These are phyloP conservation scores for Poa pratensis DNA, from an alignment of 176 grass and related monocot genomes.

Conservation along the genomic window DNA sequence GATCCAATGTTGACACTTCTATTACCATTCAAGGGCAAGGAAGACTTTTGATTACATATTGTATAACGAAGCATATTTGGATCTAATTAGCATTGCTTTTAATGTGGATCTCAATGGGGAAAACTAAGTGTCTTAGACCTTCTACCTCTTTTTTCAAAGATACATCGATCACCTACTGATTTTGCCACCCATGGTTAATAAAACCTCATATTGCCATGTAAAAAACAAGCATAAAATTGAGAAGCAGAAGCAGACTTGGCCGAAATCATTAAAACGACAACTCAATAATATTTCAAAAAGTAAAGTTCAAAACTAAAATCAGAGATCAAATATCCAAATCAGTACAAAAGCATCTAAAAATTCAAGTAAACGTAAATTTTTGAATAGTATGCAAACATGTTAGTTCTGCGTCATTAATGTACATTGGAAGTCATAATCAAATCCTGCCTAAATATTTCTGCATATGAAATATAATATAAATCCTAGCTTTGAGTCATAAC, in stretches of 20 bases:
- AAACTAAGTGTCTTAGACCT: not conserved
- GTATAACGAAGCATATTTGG: not conserved
- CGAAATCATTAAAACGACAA: not conserved
- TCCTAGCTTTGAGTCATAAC: not conserved
- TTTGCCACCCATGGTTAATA: not conserved
- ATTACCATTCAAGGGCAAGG: slow-evolving; percentile 3
- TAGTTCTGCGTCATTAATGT: not conserved
- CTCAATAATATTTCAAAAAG: slow-evolving; percentile 10
- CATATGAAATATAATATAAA: not conserved
- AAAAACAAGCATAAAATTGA: slow-evolving; percentile 12
- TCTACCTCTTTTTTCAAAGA: not conserved
- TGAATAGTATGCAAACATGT: not conserved
- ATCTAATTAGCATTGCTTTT: not conserved
- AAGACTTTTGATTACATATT: not conserved
- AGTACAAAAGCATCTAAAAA: not conserved
- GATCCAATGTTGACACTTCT: not conserved
- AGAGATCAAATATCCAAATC: not conserved
- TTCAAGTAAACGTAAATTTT: not conserved
- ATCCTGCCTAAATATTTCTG: not conserved
- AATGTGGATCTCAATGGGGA: not conserved
- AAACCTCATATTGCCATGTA: not conserved
- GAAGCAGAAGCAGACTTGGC: not conserved
- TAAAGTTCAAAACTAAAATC: not conserved
- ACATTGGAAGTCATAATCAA: not conserved
- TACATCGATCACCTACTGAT: not conserved